These are phyloP conservation scores for Neocucurbitaria cava DNA, from an alignment of 2,329 filamentous ascomycete genomes.

Conservation along the genomic window DNA sequence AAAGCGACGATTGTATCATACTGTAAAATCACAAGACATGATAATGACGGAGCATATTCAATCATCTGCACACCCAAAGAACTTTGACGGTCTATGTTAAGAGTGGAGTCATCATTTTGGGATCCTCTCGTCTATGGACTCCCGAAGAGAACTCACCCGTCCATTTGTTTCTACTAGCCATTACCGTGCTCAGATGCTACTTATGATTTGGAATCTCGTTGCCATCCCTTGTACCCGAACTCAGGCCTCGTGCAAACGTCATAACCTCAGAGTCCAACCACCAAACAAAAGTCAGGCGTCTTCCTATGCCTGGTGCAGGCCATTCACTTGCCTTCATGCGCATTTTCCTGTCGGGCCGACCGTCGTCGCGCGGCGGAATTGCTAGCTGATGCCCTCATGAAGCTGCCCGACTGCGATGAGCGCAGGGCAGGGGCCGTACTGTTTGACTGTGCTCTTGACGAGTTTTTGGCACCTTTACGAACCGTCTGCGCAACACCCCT, in stretches of 20 bases:
- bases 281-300: too few relatives aligned
- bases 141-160: too few relatives aligned
- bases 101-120: too few relatives aligned
- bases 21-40: background rate
- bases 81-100: background rate
- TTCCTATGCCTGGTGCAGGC: background rate
- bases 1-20: background rate
- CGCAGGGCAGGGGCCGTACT: background rate
- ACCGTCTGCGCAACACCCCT: constrained; percentile 11
- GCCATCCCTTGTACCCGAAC: too few relatives aligned
- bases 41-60: background rate
- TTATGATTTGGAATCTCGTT: too few relatives aligned
- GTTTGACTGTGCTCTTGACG: background rate
- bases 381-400: background rate
- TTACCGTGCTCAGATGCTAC: too few relatives aligned
- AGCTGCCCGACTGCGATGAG: background rate
- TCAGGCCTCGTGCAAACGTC: background rate
- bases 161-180: too few relatives aligned
- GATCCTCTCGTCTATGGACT: too few relatives aligned
- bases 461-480: constrained; percentile 4
- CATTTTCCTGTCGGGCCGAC: constrained; percentile 1
- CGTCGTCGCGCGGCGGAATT: background rate
- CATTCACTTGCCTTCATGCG: background rate
- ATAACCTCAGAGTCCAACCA: background rate
- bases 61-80: background rate